Evolutionary conservation across 192 early-diverging fungal species (phyloP), one percentile per base, ranked within the genome.

Genomic region (Gaertneriomyces semiglobifer): DNA sequence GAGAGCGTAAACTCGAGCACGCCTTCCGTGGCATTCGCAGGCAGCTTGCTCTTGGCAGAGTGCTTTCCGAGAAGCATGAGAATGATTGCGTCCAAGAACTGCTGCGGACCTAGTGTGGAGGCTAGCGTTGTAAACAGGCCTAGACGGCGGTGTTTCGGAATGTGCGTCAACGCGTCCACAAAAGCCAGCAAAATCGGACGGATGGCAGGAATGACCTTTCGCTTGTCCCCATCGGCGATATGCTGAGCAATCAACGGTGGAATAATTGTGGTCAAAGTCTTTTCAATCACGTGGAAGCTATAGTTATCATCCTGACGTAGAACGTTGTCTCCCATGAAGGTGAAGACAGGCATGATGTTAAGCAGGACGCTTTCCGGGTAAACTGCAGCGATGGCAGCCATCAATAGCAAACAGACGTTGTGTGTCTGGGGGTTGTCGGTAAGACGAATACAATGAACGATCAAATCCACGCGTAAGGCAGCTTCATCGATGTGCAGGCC

Each of bases 291-390:
- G 53, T 90, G 88, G 88, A 95, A 95, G 68, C 88, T 92, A 81
- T 93, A 98, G 69, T 91, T 89, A 73, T 98, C 95, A 75, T 98
- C 95, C 73, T 93, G 93, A n/a, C 90, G 86, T 63, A 98, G 65
- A 1, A 93, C 89, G 62, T 92, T 96, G 48, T 90, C 92, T 14
- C 95, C 95, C 95, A 98, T 95, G 70, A 97, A 97, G 10, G 93
- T 98, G 69, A 98, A 98, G 25, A 97, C 87, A 18, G 94, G 93
- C 89, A 98, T 96, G 55, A 94, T 90, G 75, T 93, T 91, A 63
- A 91, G 82, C 19, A 98, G 78, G 5, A 98, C 95, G 55, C 79
- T 80, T 43, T 94, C 86, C 4, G 96, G 90, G 68, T 86, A 89
- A 53, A 90, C 69, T 6, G 79, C 78, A 0, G 93, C 94, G 43